These are phyloP conservation scores for Blastomyces gilchristii DNA, from an alignment of 2,329 filamentous ascomycete genomes.

Conservation along the genomic window DNA sequence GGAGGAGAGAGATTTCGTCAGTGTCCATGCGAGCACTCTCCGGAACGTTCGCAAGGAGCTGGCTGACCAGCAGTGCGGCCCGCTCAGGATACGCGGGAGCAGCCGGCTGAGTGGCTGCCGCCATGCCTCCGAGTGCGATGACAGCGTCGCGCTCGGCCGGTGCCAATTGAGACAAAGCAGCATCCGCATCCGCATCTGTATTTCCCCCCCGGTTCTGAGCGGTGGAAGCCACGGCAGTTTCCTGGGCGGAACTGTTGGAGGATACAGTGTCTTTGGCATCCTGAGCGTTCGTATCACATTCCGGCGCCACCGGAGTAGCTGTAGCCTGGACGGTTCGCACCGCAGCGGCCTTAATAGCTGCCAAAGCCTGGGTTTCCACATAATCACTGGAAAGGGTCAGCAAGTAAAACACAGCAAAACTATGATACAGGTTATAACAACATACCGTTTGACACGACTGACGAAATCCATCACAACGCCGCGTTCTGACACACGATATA, in stretches of 20 bases:
- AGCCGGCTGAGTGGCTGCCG: constrained; percentile 16
- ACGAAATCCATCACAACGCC: constrained; percentile 66
- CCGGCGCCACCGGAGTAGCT: background rate
- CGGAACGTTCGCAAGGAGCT: constrained; percentile 23
- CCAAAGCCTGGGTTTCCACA: constrained; percentile 10
- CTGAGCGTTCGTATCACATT: constrained; percentile 1
- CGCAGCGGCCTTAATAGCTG: background rate
- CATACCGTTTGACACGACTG: constrained; percentile 43
- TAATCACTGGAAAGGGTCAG: constrained; percentile 5
- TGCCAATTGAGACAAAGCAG: constrained; percentile 20
- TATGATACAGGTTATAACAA: background rate
- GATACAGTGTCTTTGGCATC: constrained; percentile 2
- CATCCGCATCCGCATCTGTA: constrained; percentile 15
- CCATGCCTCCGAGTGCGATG: constrained; percentile 25
- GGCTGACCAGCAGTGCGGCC: constrained; percentile 24
- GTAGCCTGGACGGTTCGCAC: background rate
- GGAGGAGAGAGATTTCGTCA: constrained; percentile 25
- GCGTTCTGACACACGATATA: constrained; percentile 53
- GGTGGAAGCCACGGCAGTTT: background rate
- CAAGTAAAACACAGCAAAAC: background rate
- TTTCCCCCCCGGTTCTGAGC: background rate
- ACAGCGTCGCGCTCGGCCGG: constrained; percentile 25
- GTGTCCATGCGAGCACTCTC: constrained; percentile 20
- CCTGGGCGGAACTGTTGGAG: background rate
- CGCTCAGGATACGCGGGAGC: constrained; percentile 14